Evolutionary conservation across 805 yeast species (phyloP).

Genomic region (Starmerella tilneyi): DNA sequence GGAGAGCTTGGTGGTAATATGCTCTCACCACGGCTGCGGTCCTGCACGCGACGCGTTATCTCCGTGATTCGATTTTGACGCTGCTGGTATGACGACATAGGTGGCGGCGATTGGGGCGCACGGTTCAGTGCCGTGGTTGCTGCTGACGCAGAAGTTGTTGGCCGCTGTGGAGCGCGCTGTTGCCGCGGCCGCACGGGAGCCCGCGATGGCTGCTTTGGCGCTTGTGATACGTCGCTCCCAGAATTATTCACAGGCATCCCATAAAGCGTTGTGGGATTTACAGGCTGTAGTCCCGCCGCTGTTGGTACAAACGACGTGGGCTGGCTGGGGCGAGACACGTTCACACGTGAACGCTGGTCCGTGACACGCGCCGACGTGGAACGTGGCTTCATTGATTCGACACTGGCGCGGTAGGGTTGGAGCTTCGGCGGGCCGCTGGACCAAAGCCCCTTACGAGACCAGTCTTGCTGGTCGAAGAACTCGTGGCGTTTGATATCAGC

Average conservation of each 20-base stretch:
- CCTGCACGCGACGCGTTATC: constrained; percentile 22
- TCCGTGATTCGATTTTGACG: constrained; percentile 25
- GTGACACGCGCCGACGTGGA: constrained; percentile 1
- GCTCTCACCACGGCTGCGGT: constrained; percentile 15
- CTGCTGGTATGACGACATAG: constrained; percentile 21
- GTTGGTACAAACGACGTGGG: constrained; percentile 19
- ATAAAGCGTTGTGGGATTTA: constrained; percentile 21
- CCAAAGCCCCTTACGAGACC: constrained; percentile 69
- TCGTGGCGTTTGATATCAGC: constrained; percentile 50
- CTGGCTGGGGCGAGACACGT: neutral
- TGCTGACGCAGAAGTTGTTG: constrained; percentile 10
- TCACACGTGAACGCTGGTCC: neutral
- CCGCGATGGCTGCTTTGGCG: constrained; percentile 2
- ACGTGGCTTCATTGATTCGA: constrained; percentile 24
- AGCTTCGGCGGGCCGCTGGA: constrained; percentile 53
- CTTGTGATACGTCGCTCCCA: neutral
- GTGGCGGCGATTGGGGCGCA: constrained; percentile 11
- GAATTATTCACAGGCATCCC: constrained; percentile 20
- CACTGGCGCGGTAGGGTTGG: constrained; percentile 37
- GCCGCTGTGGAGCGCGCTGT: neutral
- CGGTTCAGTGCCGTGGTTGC: constrained; percentile 18
- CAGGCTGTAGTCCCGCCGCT: constrained; percentile 22
- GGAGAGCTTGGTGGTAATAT: neutral
- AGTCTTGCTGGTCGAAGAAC: constrained; percentile 61
- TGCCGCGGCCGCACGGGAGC: constrained; percentile 11